Percentiles rank a stretch among this genome's conserved stretches.
Evolutionary conservation across 139 green algal genomes (phyloP).

Genomic region (Chlamydomonas applanata): DNA sequence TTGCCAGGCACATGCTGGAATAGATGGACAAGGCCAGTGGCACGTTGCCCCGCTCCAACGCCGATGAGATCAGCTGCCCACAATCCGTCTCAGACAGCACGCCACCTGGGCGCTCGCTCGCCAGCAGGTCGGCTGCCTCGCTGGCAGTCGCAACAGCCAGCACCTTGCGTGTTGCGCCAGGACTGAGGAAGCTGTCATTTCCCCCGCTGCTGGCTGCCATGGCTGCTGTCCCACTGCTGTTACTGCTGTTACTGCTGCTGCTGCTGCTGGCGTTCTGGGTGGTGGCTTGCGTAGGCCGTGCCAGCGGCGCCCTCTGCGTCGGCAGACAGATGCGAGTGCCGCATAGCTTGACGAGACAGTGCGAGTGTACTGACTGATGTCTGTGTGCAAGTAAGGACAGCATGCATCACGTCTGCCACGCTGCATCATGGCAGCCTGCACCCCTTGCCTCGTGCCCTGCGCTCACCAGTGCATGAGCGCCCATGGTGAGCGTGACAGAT

Average conservation of each 20-base stretch:
- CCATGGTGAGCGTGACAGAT: no score
- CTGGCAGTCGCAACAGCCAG: background rate
- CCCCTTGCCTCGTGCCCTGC: no score
- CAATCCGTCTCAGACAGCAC: conserved; percentile 14
- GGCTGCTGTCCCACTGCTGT: background rate
- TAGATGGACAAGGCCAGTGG: conserved; percentile 69
- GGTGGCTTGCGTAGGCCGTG: background rate
- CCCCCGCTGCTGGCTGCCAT: background rate
- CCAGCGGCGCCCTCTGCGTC: background rate
- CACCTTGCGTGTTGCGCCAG: conserved; percentile 3
- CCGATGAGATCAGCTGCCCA: conserved; percentile 37
- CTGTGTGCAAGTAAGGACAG: no score
- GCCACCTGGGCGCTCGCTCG: background rate
- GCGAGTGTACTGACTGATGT: no score
- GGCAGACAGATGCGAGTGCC: background rate
- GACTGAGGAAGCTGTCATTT: background rate
- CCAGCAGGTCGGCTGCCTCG: conserved; percentile 34
- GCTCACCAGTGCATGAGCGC: no score
- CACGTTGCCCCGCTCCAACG: conserved; percentile 53
- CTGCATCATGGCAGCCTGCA: no score
- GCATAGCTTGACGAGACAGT: no score
- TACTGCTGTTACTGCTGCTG: conserved; percentile 13
- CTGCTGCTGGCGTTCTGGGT: conserved; percentile 4
- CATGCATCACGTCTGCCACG: no score
- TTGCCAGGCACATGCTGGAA: conserved; percentile 51